Conservation (phyloP, 2,329 filamentous ascomycete species). For the Aureobasidium sp. region DNA sequence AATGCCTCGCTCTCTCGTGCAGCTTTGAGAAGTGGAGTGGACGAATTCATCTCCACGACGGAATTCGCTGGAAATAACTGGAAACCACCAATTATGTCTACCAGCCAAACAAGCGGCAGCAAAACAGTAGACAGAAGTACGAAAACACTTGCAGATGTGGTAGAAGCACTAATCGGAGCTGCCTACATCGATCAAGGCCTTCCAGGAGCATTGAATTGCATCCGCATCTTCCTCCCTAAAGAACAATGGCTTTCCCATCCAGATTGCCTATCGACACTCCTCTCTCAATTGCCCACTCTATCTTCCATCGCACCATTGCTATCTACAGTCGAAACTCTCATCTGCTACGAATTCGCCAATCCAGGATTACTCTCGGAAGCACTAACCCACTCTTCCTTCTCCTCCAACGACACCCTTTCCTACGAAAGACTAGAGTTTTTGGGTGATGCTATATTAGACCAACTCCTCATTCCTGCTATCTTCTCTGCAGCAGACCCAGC, state of each 20-base stretch:
- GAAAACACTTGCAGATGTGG: constrained; percentile 87
- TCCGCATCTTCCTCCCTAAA: constrained; percentile 72
- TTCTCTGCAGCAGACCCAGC: constrained; percentile 56
- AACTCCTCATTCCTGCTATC: constrained; percentile 72
- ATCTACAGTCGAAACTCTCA: constrained; percentile 61
- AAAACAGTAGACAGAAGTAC: constrained; percentile 61
- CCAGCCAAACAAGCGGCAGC: constrained; percentile 30
- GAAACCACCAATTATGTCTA: constrained; percentile 67
- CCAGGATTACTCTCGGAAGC: constrained; percentile 78
- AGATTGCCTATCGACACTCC: constrained; percentile 7
- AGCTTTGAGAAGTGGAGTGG: constrained; percentile 69
- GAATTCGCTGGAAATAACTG: constrained; percentile 77
- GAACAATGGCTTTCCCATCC: constrained; percentile 30
- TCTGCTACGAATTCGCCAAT: constrained; percentile 78
- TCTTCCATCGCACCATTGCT: background rate
- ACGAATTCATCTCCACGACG: constrained; percentile 76
- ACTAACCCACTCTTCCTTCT: constrained; percentile 77
- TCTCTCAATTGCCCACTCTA: background rate
- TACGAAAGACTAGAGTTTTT: constrained; percentile 89
- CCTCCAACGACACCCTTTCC: constrained; percentile 52
- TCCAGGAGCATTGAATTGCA: constrained; percentile 66
- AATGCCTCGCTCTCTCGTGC: constrained; percentile 78
- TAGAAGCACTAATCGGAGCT: constrained; percentile 86
- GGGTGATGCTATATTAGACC: constrained; percentile 87
- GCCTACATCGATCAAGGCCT: constrained; percentile 76